Base-by-base conservation (phyloP, 2,329 filamentous ascomycete species). In the Pseudopyrenochaeta lycopersici region DNA sequence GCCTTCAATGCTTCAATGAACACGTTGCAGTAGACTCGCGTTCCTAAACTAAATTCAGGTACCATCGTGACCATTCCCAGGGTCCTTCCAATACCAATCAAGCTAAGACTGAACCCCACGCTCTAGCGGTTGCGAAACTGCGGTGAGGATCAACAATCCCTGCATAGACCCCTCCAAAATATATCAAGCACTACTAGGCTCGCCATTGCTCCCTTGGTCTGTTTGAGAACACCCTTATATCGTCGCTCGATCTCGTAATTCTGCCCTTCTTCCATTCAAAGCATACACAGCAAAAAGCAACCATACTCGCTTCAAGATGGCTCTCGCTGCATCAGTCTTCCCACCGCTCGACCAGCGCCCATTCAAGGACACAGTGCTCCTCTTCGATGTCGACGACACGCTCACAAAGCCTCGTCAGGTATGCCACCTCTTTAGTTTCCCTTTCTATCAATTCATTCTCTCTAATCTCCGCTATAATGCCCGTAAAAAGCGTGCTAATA, bases 331-430 rank as follows among this genome's bases (percentile, higher is more conserved):
- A 53, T 73, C 76, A 53, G 62, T 82, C 49, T 90, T 88, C 78
- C 89, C 92, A 51, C 86, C 92, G 59, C 86, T 98, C 63, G 85
- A 89, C 75, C 84, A 94, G 70, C 91, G 95, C 65, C 91, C 91
- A 38, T 81, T 97, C 77, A 91, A 93, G 81, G 92, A 95, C 84
- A 98, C 94, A 62, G 90, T 99, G 78, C 88, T 87, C 72, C 89
- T 99, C 61, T 99, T 99, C 79, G 95, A 99, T 79, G 95, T 99
- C 56, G 95, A 99, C 76, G 91, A 87, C 72, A 97, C 95, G 27
- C 86, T 99, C 66, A 95, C 92, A 14, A 90, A 88, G 36, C 88
- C 95, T 40, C 88, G 95, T 63, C 83, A 84, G 68, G 91, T 96
- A 66, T 36, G 55, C 11, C 9, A 27, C 20, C 11, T 20, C 29